These are phyloP conservation scores for Chondrostereum purpureum DNA, from an alignment of 1,284 basidiomycete species.

Conservation along the genomic window DNA sequence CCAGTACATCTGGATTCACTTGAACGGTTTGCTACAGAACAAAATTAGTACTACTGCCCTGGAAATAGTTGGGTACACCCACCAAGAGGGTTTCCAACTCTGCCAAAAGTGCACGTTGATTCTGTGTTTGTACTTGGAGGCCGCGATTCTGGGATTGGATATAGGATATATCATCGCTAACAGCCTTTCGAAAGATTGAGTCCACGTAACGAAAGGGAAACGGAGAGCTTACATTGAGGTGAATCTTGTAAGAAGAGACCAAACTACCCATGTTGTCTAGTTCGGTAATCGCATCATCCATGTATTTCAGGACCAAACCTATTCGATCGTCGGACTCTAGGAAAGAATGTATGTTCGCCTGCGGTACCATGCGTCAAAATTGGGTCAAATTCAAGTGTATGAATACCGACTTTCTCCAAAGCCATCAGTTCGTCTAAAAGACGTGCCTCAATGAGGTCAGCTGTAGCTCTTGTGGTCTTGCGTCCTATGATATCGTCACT, in stretches of 20 bases:
- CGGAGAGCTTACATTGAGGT: constrained; percentile 68
- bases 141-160: constrained; percentile 97
- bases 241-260: constrained; percentile 88
- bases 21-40: constrained; percentile 82
- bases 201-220: constrained; percentile 6
- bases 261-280: constrained; percentile 83
- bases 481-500: constrained; percentile 62
- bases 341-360: constrained; percentile 98
- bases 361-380: too few species aligned
- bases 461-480: constrained; percentile 62
- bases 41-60: constrained; percentile 7
- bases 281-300: constrained; percentile 83
- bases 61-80: constrained; percentile 17
- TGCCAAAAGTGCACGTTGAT: constrained; percentile 77
- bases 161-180: constrained; percentile 89
- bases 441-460: constrained; percentile 83
- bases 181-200: constrained; percentile 54
- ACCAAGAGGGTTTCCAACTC: constrained; percentile 85
- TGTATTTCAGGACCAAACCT: constrained; percentile 77
- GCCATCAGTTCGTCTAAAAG: constrained; percentile 84
- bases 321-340: constrained; percentile 90
- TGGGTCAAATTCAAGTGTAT: too few species aligned
- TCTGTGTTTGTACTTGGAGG: constrained; percentile 95
- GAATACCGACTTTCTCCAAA: constrained; percentile 72
- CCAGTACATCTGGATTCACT: constrained; percentile 73